Evolutionary conservation across 2,329 filamentous ascomycete species (phyloP).

Genomic region (Proliferodiscus dingleyae): DNA sequence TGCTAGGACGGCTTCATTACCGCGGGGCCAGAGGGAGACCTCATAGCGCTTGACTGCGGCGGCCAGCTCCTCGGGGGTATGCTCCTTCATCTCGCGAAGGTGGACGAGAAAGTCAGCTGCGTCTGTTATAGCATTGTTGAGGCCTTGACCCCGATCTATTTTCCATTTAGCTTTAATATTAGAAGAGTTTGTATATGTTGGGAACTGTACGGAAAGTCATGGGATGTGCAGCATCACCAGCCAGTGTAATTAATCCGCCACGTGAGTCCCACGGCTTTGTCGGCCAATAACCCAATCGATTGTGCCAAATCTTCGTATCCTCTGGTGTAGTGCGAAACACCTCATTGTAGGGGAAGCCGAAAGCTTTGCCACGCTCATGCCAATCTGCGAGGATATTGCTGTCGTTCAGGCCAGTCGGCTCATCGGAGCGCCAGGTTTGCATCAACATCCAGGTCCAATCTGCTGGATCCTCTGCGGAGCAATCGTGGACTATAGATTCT

Average conservation of each 20-base stretch:
- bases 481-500: constrained; percentile 34
- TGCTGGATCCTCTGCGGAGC: constrained; percentile 19
- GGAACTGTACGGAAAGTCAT: constrained; percentile 39
- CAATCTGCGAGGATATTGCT: constrained; percentile 6
- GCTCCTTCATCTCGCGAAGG: constrained; percentile 21
- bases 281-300: constrained; percentile 30
- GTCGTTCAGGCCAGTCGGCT: constrained; percentile 11
- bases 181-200: background rate
- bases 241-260: constrained; percentile 41
- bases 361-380: constrained; percentile 14
- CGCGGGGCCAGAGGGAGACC: constrained; percentile 39
- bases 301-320: constrained; percentile 11
- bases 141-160: constrained; percentile 39
- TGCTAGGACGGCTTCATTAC: constrained; percentile 39
- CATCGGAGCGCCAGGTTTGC: constrained; percentile 20
- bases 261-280: constrained; percentile 38
- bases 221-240: constrained; percentile 52
- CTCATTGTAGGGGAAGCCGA: constrained; percentile 20
- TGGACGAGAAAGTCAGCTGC: constrained; percentile 22
- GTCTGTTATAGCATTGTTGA: constrained; percentile 42
- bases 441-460: constrained; percentile 24
- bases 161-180: constrained; percentile 9
- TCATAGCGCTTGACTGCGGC: constrained; percentile 38
- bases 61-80: constrained; percentile 24
- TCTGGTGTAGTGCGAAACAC: constrained; percentile 29